Evolutionary conservation across 2,329 filamentous ascomycete species (phyloP).

Genomic region (Hymenoscyphus repandus): DNA sequence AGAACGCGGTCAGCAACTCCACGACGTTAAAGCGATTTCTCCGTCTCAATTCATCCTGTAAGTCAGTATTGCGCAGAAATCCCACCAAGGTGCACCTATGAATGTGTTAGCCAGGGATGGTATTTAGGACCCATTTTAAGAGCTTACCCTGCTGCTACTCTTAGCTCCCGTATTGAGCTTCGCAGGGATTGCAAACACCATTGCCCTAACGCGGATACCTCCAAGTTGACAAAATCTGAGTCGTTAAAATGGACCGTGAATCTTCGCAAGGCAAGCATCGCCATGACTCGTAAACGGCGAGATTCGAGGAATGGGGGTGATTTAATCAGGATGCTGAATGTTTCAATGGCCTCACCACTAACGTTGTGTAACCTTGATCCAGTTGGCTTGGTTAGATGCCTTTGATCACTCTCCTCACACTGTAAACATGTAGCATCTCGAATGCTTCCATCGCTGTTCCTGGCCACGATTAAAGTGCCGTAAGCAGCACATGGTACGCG

Average conservation of each 20-base stretch:
- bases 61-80: constrained; percentile 54
- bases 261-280: constrained; percentile 66
- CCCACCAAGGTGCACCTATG: constrained; percentile 56
- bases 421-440: constrained; percentile 24
- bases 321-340: constrained; percentile 42
- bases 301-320: constrained; percentile 45
- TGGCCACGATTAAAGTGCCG: constrained; percentile 35
- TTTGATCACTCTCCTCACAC: constrained; percentile 23
- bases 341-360: constrained; percentile 37
- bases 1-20: constrained; percentile 65
- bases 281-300: constrained; percentile 59
- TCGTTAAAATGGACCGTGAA: constrained; percentile 63
- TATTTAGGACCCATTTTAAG: neutral
- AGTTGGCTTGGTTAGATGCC: constrained; percentile 15
- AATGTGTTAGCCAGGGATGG: constrained; percentile 15
- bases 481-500: constrained; percentile 52
- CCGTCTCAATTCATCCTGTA: constrained; percentile 38
- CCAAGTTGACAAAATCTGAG: constrained; percentile 57
- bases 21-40: constrained; percentile 67
- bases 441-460: constrained; percentile 27
- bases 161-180: constrained; percentile 79
- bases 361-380: constrained; percentile 14
- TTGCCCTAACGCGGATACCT: constrained; percentile 63
- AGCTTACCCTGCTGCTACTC: constrained; percentile 67
- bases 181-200: constrained; percentile 78